Evolutionary conservation across 2,329 filamentous ascomycete species (phyloP).

Genomic region (Calonectria pseudoreteaudii): DNA sequence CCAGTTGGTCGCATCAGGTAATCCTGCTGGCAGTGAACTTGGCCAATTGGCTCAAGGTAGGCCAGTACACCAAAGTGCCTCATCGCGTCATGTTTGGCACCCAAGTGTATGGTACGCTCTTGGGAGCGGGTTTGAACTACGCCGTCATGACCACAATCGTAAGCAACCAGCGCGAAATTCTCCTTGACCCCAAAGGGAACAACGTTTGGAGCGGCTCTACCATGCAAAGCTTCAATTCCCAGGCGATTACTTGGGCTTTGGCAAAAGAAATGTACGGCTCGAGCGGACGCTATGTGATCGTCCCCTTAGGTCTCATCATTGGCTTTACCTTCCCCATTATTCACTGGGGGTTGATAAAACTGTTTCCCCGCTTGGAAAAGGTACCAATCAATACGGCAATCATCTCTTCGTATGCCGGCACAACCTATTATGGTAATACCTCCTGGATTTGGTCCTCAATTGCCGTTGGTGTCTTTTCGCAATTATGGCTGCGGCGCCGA

Average conservation of each 20-base stretch:
- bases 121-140: neutral
- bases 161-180: slow-evolving; percentile 53
- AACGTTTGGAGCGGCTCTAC: slow-evolving; percentile 61
- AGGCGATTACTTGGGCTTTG: slow-evolving; percentile 33
- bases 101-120: neutral
- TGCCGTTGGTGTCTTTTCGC: neutral
- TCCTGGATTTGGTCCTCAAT: slow-evolving; percentile 5
- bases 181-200: slow-evolving; percentile 53
- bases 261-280: neutral
- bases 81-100: slow-evolving; percentile 2
- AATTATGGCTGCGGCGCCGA: neutral
- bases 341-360: neutral
- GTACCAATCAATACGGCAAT: neutral
- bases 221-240: slow-evolving; percentile 59
- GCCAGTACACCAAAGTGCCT: neutral
- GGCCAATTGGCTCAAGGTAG: slow-evolving; percentile 48
- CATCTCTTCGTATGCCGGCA: neutral
- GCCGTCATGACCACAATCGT: slow-evolving; percentile 48
- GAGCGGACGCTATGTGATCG: neutral
- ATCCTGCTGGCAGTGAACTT: slow-evolving; percentile 47
- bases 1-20: slow-evolving; percentile 49
- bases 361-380: neutral
- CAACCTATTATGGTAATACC: neutral
- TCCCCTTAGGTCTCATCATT: neutral
- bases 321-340: slow-evolving; percentile 3